Base-by-base conservation (phyloP, 2,329 filamentous ascomycete genomes). In the Didymella sp. region DNA sequence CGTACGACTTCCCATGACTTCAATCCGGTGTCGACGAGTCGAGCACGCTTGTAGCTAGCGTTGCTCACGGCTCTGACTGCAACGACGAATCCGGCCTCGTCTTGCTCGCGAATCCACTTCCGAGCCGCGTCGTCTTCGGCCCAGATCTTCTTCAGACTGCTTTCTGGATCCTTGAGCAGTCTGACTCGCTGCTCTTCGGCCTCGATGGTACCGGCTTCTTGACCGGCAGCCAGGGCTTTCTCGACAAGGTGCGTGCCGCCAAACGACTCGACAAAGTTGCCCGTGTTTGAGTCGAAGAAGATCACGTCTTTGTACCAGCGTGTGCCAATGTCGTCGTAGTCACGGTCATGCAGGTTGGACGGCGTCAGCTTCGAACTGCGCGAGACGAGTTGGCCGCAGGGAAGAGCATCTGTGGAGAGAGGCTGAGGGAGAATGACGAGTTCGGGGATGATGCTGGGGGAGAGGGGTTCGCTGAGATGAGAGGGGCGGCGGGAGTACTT, bases 281-380 rank as follows among this genome's bases (percentile, higher is more conserved):
- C 68, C 12, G 62, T 56, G n/a, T 53, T 51, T 4, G 59, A 30
- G 58, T 68, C 59, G 59, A 73, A 63, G 60, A 69, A 60, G 51
- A 75, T 71, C 37, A 75, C 72, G 31, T 74, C 72, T 47, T 75
- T 75, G 69, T 75, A 73, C 72, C 72, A 75, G 45, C 66, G 63
- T 2, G 67, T 68, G 60, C 71, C 72, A 25, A 71, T 59, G 54
- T 75, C 73, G 40, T 75, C 72, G 61, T 68, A 75, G 68, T 75
- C 71, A 43, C 70, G 66, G 61, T 75, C 68, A 50, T 68, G 62
- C 35, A 75, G 68, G 2, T 55, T 58, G 8, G 66, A 58, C n/a
- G 72, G 61, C 6, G 62, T 62, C 48, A 68, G 61, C 41, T 73
- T 73, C 28, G 70, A 69, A 41, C 50, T 58, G 35, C 67, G 68